phyloP scores from a whole-genome alignment of 495 filamentous ascomycete genomes.

The Parachaetomium inaequale region DNA sequence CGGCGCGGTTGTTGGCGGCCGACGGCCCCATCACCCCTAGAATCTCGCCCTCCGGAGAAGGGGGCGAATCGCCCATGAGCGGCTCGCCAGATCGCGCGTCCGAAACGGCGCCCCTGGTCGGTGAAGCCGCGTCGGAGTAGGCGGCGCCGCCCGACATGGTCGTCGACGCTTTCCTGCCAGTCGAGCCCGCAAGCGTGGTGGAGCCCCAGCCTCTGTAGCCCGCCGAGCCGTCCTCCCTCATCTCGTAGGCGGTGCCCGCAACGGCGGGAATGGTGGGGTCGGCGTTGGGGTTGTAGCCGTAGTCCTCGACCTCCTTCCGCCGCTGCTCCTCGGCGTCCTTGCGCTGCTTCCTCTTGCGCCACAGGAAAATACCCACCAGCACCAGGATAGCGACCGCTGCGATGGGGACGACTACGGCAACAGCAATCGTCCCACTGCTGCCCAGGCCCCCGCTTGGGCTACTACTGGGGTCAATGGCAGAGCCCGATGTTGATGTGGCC shows the following conservation, averaged over 20 bases:
- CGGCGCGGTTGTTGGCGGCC: slow-evolving; percentile 59
- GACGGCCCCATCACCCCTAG: slow-evolving; percentile 68
- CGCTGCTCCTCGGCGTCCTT: slow-evolving; percentile 83
- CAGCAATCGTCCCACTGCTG: slow-evolving; percentile 66
- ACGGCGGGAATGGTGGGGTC: slow-evolving; percentile 77
- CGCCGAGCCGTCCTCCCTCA: slow-evolving; percentile 60
- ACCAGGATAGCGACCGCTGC: slow-evolving; percentile 81
- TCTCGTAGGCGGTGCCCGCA: slow-evolving; percentile 59
- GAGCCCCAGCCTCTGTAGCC: slow-evolving; percentile 97
- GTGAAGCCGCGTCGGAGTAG: slow-evolving; percentile 73
- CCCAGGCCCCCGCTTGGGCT: slow-evolving; percentile 34
- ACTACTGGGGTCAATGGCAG: slow-evolving; percentile 34
- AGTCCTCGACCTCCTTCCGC: slow-evolving; percentile 93
- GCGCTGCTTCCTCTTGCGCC: slow-evolving; percentile 78
- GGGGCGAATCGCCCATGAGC: slow-evolving; percentile 53
- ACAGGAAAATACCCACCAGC: slow-evolving; percentile 71
- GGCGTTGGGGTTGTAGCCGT: slow-evolving; percentile 91
- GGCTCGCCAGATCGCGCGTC: slow-evolving; percentile 72
- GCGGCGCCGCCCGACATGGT: slow-evolving; percentile 76
- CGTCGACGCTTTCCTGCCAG: slow-evolving; percentile 77
- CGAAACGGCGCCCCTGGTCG: slow-evolving; percentile 64
- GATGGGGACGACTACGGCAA: slow-evolving; percentile 92
- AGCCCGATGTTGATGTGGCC: slow-evolving; percentile 24
- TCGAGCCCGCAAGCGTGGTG: slow-evolving; percentile 64
- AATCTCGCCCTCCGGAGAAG: slow-evolving; percentile 67